Evolutionary conservation across 2,329 filamentous ascomycete genomes (phyloP).

Genomic region (Neonectria ditissima): DNA sequence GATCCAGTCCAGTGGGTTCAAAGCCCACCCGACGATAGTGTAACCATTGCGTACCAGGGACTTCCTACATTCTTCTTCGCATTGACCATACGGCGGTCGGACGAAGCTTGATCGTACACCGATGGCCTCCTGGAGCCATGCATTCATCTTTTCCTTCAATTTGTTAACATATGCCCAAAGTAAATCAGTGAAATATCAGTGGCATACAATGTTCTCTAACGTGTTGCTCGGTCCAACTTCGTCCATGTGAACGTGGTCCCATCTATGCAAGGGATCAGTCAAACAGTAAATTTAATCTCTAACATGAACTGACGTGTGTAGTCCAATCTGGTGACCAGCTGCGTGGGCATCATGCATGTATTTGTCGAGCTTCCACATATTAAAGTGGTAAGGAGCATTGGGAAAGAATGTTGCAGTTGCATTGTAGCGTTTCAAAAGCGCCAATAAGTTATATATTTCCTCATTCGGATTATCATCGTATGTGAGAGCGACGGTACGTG

Average conservation of each 20-base stretch:
- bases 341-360: slow-evolving; percentile 11
- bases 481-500: slow-evolving; percentile 15
- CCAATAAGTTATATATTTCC: slow-evolving; percentile 12
- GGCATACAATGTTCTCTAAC: not conserved
- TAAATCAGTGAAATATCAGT: not conserved
- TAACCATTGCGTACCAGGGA: slow-evolving; percentile 10
- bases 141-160: slow-evolving; percentile 6
- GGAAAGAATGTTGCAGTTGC: slow-evolving; percentile 16
- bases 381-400: slow-evolving; percentile 10
- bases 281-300: slow-evolving; percentile 1
- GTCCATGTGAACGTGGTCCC: not conserved
- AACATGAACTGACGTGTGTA: slow-evolving; percentile 15
- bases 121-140: not conserved
- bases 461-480: slow-evolving; percentile 13
- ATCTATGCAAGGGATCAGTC: slow-evolving; percentile 3
- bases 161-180: not conserved
- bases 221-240: not conserved
- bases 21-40: slow-evolving; percentile 12
- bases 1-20: slow-evolving; percentile 9
- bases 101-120: slow-evolving; percentile 15
- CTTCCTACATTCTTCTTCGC: slow-evolving; percentile 11
- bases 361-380: slow-evolving; percentile 8
- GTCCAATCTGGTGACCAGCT: slow-evolving; percentile 14
- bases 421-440: slow-evolving; percentile 14
- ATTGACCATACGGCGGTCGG: slow-evolving; percentile 13